These are phyloP conservation scores for Pistacia integerrima DNA, from an alignment of 345 rosid species.

Conservation along the genomic window DNA sequence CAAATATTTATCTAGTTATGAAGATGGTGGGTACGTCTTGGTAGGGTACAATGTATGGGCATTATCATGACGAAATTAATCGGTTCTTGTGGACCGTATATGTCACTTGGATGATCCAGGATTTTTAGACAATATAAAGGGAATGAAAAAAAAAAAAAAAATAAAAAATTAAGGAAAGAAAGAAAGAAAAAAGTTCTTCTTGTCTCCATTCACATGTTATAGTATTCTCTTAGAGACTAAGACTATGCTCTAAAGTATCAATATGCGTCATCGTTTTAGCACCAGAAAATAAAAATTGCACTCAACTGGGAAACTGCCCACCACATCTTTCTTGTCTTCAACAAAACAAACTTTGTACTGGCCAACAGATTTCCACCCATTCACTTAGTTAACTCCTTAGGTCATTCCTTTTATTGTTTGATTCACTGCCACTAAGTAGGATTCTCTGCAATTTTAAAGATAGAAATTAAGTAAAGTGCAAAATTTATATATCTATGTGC, in stretches of 20 bases:
- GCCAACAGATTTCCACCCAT: slow-evolving; percentile 51
- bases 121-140: too few species aligned
- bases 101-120: too few species aligned
- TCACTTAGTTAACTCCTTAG: slow-evolving; percentile 28
- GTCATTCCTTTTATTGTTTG: slow-evolving; percentile 7
- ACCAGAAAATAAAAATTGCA: slow-evolving; percentile 13
- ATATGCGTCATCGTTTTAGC: neutral
- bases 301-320: slow-evolving; percentile 20
- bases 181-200: too few species aligned
- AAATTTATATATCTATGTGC: slow-evolving; percentile 5
- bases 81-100: neutral
- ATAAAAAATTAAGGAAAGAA: too few species aligned
- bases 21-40: neutral
- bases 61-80: neutral
- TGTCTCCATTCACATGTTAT: neutral
- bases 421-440: slow-evolving; percentile 35
- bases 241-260: neutral
- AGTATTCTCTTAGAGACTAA: neutral
- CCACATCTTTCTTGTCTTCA: neutral
- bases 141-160: too few species aligned
- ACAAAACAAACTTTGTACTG: slow-evolving; percentile 28
- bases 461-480: slow-evolving; percentile 27
- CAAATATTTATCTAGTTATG: neutral
- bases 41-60: neutral
- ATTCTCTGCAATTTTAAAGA: slow-evolving; percentile 22